phyloP scores from a whole-genome alignment of 306 rosid species.

The Senna tora region DNA sequence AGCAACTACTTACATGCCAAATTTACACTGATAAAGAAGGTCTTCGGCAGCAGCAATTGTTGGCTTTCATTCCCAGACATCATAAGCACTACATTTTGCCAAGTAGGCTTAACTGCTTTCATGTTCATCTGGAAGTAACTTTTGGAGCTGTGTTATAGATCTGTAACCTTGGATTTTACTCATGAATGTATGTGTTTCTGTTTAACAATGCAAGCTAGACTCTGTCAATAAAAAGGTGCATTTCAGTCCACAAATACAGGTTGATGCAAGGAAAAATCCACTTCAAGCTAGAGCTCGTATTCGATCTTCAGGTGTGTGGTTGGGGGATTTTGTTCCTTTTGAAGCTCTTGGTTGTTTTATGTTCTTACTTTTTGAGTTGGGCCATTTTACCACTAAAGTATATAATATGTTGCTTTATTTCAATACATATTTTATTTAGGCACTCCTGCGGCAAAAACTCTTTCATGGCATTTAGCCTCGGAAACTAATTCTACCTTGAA shows the following conservation, averaged over 20 bases:
- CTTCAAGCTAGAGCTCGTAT: conserved; percentile 67
- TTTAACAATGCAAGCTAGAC: conserved; percentile 54
- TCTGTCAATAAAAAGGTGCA: conserved; percentile 91
- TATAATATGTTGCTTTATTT: conserved; percentile 16
- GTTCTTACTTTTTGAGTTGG: conserved; percentile 7
- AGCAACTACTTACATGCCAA: conserved; percentile 88
- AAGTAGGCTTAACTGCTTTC: conserved; percentile 56
- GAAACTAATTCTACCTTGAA: conserved; percentile 89
- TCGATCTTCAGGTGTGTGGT: conserved; percentile 74
- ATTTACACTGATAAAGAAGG: conserved; percentile 82
- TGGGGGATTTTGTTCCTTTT: conserved; percentile 32
- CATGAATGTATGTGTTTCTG: conserved; percentile 28
- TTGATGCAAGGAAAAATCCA: conserved; percentile 66
- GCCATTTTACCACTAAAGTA: conserved; percentile 4
- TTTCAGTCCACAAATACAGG: conserved; percentile 79
- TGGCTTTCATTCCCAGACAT: conserved; percentile 92
- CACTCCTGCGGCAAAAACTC: conserved; percentile 73
- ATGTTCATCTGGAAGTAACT: conserved; percentile 40
- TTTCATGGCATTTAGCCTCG: conserved; percentile 98
- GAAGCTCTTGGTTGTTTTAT: conserved; percentile 17
- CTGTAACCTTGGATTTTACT: conserved; percentile 31
- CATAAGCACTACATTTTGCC: conserved; percentile 97
- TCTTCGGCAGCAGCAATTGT: conserved; percentile 84
- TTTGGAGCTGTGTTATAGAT: conserved; percentile 25
- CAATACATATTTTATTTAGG: conserved; percentile 45